These are phyloP conservation scores for Suillus paluster DNA, from an alignment of 768 basidiomycete genomes.

Conservation along the genomic window DNA sequence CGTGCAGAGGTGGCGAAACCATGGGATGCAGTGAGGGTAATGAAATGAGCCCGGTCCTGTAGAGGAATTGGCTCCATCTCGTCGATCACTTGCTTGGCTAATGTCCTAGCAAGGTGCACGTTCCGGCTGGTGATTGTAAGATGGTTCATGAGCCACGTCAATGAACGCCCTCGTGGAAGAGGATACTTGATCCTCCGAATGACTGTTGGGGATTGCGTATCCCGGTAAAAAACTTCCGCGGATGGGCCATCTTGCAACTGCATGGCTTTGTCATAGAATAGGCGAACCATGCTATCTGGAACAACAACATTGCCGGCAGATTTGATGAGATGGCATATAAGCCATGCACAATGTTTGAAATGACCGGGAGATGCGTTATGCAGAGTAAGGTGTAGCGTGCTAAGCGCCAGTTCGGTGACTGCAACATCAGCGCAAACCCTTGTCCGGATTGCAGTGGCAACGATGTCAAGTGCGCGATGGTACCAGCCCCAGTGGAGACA, in stretches of 20 bases:
- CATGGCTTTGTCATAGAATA: constrained; percentile 50
- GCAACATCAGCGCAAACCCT: constrained; percentile 24
- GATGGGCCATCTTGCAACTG: constrained; percentile 32
- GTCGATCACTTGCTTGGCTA: constrained; percentile 55
- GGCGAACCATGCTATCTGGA: constrained; percentile 47
- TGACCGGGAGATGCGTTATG: constrained; percentile 39
- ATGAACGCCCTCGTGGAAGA: constrained; percentile 47
- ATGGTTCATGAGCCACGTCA: constrained; percentile 59
- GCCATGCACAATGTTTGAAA: constrained; percentile 42
- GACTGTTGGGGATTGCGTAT: constrained; percentile 42
- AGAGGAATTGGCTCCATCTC: constrained; percentile 45
- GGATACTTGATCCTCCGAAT: constrained; percentile 47
- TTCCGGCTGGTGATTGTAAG: constrained; percentile 43
- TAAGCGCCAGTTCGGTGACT: constrained; percentile 43
- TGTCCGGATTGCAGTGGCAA: constrained; percentile 35
- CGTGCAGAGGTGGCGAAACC: constrained; percentile 56
- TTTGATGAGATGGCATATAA: constrained; percentile 47
- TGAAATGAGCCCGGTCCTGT: constrained; percentile 52
- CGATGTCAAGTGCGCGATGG: constrained; percentile 43
- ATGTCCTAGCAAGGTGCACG: constrained; percentile 49
- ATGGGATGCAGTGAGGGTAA: constrained; percentile 47
- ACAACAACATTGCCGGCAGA: constrained; percentile 36
- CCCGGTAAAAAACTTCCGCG: constrained; percentile 51
- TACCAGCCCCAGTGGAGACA: constrained; percentile 61
- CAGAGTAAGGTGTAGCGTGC: constrained; percentile 48